phyloP scores from a whole-genome alignment of 352 stramenopile genomes.

The Pilasporangium apinafurcum region DNA sequence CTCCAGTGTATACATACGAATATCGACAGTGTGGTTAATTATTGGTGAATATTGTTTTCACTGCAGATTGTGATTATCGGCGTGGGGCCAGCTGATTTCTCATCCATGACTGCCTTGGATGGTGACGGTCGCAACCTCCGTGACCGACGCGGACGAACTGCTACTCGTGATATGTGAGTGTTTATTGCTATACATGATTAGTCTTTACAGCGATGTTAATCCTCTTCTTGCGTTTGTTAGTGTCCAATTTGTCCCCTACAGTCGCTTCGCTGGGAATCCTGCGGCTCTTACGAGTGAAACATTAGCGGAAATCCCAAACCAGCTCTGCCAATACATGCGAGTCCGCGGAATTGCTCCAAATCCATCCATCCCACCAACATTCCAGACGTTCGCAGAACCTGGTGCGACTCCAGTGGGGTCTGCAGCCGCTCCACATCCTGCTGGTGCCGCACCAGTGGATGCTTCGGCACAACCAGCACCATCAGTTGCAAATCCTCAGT shows the following conservation, averaged over 20 bases:
- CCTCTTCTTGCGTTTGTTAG: slow-evolving; percentile 11
- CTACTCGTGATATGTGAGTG: slow-evolving; percentile 55
- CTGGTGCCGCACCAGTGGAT: not conserved
- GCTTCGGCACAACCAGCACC: not conserved
- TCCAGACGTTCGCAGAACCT: slow-evolving; percentile 34
- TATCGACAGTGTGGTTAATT: not conserved
- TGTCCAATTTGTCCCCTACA: slow-evolving; percentile 66
- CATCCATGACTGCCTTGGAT: slow-evolving; percentile 56
- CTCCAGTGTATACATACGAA: too few species aligned
- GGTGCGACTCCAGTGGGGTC: not conserved
- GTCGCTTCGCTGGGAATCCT: slow-evolving; percentile 32
- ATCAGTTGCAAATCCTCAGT: not conserved
- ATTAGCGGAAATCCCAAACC: slow-evolving; percentile 63
- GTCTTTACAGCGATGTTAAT: slow-evolving; percentile 4
- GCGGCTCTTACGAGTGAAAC: slow-evolving; percentile 40
- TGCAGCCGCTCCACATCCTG: not conserved
- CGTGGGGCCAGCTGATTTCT: slow-evolving; percentile 65
- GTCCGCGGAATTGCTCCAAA: slow-evolving; percentile 49
- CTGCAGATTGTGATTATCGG: slow-evolving; percentile 72
- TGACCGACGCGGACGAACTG: slow-evolving; percentile 20
- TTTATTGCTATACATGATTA: not conserved
- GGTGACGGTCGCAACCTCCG: slow-evolving; percentile 51
- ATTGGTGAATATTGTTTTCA: not conserved
- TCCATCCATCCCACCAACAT: slow-evolving; percentile 33
- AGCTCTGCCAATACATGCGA: slow-evolving; percentile 78